Evolutionary conservation across 2,329 filamentous ascomycete species (phyloP).

Genomic region (Whalleya microplaca): DNA sequence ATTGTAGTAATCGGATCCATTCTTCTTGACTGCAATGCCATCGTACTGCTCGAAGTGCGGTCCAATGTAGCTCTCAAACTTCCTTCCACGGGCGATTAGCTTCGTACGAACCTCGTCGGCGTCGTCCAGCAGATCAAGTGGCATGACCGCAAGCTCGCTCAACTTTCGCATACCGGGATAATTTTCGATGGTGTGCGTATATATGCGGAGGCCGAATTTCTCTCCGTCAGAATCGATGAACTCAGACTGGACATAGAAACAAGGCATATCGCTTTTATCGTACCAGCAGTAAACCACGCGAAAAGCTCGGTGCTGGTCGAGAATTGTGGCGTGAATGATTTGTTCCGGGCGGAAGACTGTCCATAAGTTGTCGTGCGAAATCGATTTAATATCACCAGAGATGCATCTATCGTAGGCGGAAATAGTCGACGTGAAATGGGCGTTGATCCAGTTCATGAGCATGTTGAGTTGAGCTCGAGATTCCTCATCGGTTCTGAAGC

Average conservation of each 20-base stretch:
- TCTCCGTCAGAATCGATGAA: slow-evolving; percentile 44
- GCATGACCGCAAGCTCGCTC: slow-evolving; percentile 35
- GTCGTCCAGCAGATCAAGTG: slow-evolving; percentile 35
- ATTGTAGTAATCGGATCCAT: slow-evolving; percentile 19
- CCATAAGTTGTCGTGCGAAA: slow-evolving; percentile 36
- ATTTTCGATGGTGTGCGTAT: slow-evolving; percentile 30
- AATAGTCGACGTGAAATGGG: slow-evolving; percentile 34
- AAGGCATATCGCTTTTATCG: slow-evolving; percentile 20
- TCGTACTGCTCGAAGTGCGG: slow-evolving; percentile 41
- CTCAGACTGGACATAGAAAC: slow-evolving; percentile 29
- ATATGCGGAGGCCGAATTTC: slow-evolving; percentile 32
- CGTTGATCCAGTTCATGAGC: slow-evolving; percentile 37
- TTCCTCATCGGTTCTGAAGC: slow-evolving; percentile 35
- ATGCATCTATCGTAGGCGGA: slow-evolving; percentile 32
- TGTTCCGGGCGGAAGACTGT: slow-evolving; percentile 33
- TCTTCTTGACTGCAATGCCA: slow-evolving; percentile 31
- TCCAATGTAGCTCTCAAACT: slow-evolving; percentile 38
- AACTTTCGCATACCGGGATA: slow-evolving; percentile 34
- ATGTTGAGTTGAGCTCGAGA: slow-evolving; percentile 32
- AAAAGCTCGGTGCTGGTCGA: slow-evolving; percentile 36
- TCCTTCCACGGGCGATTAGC: slow-evolving; percentile 38
- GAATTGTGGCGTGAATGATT: slow-evolving; percentile 32
- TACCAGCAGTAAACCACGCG: slow-evolving; percentile 35
- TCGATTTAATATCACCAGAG: slow-evolving; percentile 29
- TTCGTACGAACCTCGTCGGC: slow-evolving; percentile 18